Evolutionary conservation across 768 basidiomycete species (phyloP).

Genomic region (Boletus eberwhitei): DNA sequence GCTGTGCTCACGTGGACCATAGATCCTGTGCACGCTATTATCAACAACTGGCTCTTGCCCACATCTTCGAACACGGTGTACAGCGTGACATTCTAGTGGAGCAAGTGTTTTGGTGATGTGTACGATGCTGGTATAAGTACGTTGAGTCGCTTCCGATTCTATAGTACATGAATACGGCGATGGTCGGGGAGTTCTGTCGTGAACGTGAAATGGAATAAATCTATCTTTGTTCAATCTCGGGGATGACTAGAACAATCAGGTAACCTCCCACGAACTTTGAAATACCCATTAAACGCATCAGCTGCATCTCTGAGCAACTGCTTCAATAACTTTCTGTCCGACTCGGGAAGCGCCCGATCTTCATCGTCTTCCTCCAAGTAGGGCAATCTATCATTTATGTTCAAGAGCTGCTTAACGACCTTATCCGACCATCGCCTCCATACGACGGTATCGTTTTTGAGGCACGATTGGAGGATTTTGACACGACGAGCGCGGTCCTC

Average conservation of each 20-base stretch:
- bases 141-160: background rate
- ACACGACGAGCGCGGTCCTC: background rate
- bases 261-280: background rate
- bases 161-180: background rate
- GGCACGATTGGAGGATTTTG: conserved; percentile 12
- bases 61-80: conserved; percentile 23
- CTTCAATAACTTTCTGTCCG: conserved; percentile 1
- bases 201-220: background rate
- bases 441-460: conserved; percentile 23
- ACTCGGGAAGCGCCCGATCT: background rate
- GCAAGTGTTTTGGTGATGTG: background rate
- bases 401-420: conserved; percentile 19
- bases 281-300: conserved; percentile 16
- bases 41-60: conserved; percentile 24
- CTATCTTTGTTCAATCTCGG: background rate
- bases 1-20: conserved; percentile 1
- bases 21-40: conserved; percentile 13
- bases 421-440: conserved; percentile 23
- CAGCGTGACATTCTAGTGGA: conserved; percentile 22
- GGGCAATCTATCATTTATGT: background rate
- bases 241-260: background rate
- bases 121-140: background rate
- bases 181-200: background rate
- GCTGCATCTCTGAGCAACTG: conserved; percentile 17
- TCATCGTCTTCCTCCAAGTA: background rate